A percentile compares a stretch with the other conserved stretches of the same genome.
phyloP scores from a whole-genome alignment of 2,329 filamentous ascomycete genomes.

The Fusarium sublunatum region DNA sequence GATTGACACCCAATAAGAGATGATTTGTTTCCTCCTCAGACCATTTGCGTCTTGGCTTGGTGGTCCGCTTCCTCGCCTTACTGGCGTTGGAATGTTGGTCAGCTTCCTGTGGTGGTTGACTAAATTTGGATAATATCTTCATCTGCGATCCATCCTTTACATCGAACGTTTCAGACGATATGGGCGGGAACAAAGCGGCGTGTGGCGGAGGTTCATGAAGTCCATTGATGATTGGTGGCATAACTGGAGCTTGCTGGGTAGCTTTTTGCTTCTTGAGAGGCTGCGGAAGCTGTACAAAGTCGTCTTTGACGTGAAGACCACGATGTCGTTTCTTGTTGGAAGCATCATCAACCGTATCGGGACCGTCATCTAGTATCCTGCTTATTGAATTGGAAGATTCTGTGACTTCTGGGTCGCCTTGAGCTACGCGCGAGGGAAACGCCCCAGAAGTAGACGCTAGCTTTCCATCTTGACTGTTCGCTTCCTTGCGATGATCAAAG shows the following conservation, averaged over 20 bases:
- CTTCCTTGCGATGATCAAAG: conserved; percentile 41
- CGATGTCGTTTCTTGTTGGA: conserved; percentile 67
- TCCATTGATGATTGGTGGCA: conserved; percentile 74
- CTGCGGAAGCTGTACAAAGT: conserved; percentile 72
- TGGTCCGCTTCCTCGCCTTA: conserved; percentile 64
- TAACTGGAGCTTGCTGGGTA: conserved; percentile 61
- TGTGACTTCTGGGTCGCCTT: conserved; percentile 53
- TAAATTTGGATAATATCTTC: conserved; percentile 57
- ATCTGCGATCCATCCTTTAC: conserved; percentile 59
- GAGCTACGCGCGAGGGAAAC: conserved; percentile 55
- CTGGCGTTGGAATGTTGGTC: conserved; percentile 45
- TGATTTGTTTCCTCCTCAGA: conserved; percentile 73
- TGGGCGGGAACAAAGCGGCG: conserved; percentile 71
- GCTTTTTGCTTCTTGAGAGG: conserved; percentile 74
- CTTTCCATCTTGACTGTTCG: conserved; percentile 40
- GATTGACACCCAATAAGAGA: conserved; percentile 69
- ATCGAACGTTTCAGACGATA: conserved; percentile 67
- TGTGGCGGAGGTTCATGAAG: conserved; percentile 71
- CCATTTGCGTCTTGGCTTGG: conserved; percentile 71
- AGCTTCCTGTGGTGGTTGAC: conserved; percentile 49
- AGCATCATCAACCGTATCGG: conserved; percentile 58
- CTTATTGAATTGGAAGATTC: conserved; percentile 58
- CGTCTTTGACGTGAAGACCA: conserved; percentile 64
- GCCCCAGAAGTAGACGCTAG: conserved; percentile 41
- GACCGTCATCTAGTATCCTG: conserved; percentile 59